A percentile compares a stretch with the other conserved stretches of the same genome.
Conservation (phyloP, 2,329 filamentous ascomycete species). For the Colletotrichum sp. region DNA sequence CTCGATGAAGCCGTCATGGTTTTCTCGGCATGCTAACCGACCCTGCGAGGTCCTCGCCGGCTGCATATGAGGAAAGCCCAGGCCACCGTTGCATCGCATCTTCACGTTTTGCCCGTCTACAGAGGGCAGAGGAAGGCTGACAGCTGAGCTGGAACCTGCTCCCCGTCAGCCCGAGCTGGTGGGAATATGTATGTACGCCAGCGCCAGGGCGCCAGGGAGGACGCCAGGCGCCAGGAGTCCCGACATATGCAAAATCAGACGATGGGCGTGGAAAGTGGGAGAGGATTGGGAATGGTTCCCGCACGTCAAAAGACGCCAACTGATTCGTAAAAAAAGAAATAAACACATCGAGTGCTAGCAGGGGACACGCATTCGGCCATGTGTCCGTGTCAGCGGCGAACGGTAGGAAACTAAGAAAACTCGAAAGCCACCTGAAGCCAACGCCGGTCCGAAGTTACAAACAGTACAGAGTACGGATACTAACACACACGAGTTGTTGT, state of each 20-base stretch:
- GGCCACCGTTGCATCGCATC: not conserved
- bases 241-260: not conserved
- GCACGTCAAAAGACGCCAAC: not conserved
- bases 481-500: not conserved
- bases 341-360: not conserved
- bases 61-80: not conserved
- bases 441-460: not conserved
- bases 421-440: not conserved
- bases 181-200: not conserved
- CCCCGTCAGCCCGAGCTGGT: not conserved
- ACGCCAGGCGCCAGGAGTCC: not conserved
- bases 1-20: not conserved
- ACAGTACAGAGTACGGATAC: not conserved
- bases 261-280: constrained; percentile 2
- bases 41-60: not conserved
- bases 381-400: not conserved
- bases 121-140: not conserved
- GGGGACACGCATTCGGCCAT: not conserved
- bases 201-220: not conserved
- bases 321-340: not conserved
- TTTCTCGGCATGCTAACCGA: not conserved
- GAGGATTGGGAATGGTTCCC: constrained; percentile 4
- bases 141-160: not conserved
- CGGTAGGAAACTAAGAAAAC: not conserved
- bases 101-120: not conserved